Percentiles rank a stretch among this genome's conserved stretches.
phyloP scores from a whole-genome alignment of 2,329 filamentous ascomycete genomes.

The Curvularia eragrostidis region DNA sequence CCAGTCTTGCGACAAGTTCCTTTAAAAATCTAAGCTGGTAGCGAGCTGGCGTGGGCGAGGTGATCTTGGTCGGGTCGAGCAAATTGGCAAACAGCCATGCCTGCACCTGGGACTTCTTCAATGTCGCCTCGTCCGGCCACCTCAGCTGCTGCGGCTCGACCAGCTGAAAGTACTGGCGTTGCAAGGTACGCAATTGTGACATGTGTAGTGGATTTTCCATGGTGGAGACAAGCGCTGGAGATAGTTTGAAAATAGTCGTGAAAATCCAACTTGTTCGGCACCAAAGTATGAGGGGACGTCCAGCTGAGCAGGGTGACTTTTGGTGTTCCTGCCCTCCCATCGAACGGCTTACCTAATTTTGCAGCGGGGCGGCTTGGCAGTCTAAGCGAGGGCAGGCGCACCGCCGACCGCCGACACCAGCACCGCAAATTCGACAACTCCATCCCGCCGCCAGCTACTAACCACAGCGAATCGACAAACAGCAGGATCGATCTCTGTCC shows the following conservation, averaged over 20 bases:
- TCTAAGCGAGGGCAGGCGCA: slow-evolving; percentile 19
- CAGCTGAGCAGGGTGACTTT: background rate
- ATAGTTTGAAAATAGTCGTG: slow-evolving; percentile 2
- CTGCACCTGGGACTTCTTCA: slow-evolving; percentile 70
- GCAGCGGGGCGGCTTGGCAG: slow-evolving; percentile 23
- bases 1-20: slow-evolving; percentile 71
- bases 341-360: slow-evolving; percentile 34
- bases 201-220: slow-evolving; percentile 22
- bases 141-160: slow-evolving; percentile 66
- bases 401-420: slow-evolving; percentile 23
- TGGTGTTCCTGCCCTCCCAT: slow-evolving; percentile 11
- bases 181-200: slow-evolving; percentile 56
- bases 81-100: slow-evolving; percentile 69
- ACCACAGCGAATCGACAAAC: slow-evolving; percentile 38
- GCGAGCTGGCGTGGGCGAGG: slow-evolving; percentile 67
- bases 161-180: slow-evolving; percentile 80
- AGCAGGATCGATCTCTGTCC: slow-evolving; percentile 46
- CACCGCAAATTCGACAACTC: slow-evolving; percentile 36
- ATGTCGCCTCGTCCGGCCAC: slow-evolving; percentile 65
- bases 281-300: background rate
- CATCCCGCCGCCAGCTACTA: slow-evolving; percentile 44
- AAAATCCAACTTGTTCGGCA: background rate
- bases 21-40: slow-evolving; percentile 80
- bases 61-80: slow-evolving; percentile 65
- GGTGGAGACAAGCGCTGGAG: background rate